These are phyloP conservation scores for Dioscorea zingiberensis DNA, from an alignment of 106 monocot genomes.

Conservation along the genomic window DNA sequence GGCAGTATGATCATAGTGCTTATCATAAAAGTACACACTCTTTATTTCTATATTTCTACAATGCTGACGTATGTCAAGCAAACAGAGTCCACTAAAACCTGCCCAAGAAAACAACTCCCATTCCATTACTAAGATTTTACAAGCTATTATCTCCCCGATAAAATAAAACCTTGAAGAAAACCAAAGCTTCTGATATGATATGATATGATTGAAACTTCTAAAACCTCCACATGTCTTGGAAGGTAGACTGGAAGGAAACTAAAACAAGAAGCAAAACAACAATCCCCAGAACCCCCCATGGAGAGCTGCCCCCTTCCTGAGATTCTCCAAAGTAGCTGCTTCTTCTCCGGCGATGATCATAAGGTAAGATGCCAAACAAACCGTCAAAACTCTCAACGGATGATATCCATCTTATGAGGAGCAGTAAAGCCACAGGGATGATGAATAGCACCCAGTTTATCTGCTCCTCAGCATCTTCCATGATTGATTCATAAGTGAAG, in stretches of 20 bases:
- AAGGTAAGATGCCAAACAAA: conserved; percentile 5
- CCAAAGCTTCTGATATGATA: too few relatives aligned
- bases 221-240: conserved; percentile 66
- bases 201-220: conserved; percentile 2
- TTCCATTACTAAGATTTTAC: too few relatives aligned
- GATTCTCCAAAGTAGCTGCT: background rate
- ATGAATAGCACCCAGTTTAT: conserved; percentile 49
- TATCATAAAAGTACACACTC: too few relatives aligned
- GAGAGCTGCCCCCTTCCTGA: conserved; percentile 43
- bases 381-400: conserved; percentile 32
- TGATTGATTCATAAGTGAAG: conserved; percentile 38
- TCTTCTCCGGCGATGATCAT: conserved; percentile 9
- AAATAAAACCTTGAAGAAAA: too few relatives aligned
- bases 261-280: conserved; percentile 57
- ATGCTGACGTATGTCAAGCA: too few relatives aligned
- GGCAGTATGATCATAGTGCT: too few relatives aligned
- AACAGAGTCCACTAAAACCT: too few relatives aligned
- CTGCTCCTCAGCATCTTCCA: conserved; percentile 38
- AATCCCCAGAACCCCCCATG: conserved; percentile 65
- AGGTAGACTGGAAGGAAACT: conserved; percentile 49
- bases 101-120: too few relatives aligned
- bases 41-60: too few relatives aligned
- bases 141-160: too few relatives aligned
- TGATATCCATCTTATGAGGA: conserved; percentile 53
- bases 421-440: conserved; percentile 45